These are phyloP conservation scores for Syzygium aromaticum DNA, from an alignment of 345 rosid species.

Conservation along the genomic window DNA sequence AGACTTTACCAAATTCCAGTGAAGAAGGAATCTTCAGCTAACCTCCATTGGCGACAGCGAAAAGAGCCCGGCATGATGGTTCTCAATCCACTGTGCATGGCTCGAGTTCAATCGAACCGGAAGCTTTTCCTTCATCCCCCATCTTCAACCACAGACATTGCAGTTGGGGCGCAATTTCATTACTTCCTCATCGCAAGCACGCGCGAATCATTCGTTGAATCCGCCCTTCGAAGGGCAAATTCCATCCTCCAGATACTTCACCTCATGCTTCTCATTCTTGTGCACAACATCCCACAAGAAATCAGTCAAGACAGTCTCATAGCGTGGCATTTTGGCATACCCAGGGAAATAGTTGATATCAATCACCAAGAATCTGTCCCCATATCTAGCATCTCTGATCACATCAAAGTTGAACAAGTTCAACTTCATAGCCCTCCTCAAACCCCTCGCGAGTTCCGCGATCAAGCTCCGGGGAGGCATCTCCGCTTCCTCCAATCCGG, in stretches of 20 bases:
- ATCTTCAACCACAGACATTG: background rate
- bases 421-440: constrained; percentile 39
- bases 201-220: background rate
- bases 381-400: constrained; percentile 39
- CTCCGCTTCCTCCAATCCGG: constrained; percentile 30
- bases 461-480: constrained; percentile 40
- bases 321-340: constrained; percentile 49
- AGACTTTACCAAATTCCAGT: background rate
- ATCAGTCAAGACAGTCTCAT: constrained; percentile 39
- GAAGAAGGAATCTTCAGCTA: background rate
- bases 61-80: background rate
- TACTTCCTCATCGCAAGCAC: constrained; percentile 9
- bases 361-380: constrained; percentile 41
- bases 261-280: constrained; percentile 3
- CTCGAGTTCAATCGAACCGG: background rate
- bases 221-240: background rate
- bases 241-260: constrained; percentile 3
- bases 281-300: constrained; percentile 38
- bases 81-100: background rate
- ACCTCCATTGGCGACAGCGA: background rate
- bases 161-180: background rate
- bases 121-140: background rate
- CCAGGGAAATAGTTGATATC: constrained; percentile 69
- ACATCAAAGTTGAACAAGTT: constrained; percentile 61
- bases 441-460: constrained; percentile 30